Conservation (phyloP, 1,284 basidiomycete species). For the Schizophyllum amplum region DNA sequence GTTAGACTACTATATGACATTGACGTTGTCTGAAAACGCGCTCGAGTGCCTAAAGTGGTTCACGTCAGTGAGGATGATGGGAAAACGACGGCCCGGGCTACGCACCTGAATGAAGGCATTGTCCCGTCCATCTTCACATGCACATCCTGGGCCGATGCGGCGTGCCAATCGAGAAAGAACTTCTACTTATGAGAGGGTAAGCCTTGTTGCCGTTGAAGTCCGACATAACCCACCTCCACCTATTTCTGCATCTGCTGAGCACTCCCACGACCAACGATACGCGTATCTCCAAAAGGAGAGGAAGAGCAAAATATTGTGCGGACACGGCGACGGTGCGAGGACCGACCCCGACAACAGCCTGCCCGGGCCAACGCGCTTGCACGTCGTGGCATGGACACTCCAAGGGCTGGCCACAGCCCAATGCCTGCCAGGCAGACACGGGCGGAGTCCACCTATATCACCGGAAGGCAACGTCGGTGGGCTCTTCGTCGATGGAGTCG, state of each 20-base stretch:
- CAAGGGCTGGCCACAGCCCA: neutral
- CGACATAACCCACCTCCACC: too few species aligned
- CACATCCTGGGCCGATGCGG: neutral
- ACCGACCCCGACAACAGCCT: neutral
- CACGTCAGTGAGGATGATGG: too few species aligned
- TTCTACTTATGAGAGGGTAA: too few species aligned
- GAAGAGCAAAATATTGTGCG: neutral
- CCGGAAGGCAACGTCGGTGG: neutral
- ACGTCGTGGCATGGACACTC: neutral
- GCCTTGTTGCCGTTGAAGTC: too few species aligned
- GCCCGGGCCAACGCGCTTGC: neutral
- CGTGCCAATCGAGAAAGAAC: too few species aligned
- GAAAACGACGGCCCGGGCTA: too few species aligned
- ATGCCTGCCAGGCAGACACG: neutral
- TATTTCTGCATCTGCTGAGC: neutral
- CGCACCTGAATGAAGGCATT: too few species aligned
- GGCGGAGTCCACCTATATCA: neutral
- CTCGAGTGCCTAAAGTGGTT: too few species aligned
- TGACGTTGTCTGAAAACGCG: too few species aligned
- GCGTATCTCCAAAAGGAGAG: neutral
- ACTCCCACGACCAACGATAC: neutral
- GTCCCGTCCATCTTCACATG: neutral
- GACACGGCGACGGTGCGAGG: neutral
- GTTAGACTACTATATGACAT: neutral
- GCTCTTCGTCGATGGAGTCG: neutral